Conservation (phyloP, 768 basidiomycete species). For the Leccinum subgranulosum region DNA sequence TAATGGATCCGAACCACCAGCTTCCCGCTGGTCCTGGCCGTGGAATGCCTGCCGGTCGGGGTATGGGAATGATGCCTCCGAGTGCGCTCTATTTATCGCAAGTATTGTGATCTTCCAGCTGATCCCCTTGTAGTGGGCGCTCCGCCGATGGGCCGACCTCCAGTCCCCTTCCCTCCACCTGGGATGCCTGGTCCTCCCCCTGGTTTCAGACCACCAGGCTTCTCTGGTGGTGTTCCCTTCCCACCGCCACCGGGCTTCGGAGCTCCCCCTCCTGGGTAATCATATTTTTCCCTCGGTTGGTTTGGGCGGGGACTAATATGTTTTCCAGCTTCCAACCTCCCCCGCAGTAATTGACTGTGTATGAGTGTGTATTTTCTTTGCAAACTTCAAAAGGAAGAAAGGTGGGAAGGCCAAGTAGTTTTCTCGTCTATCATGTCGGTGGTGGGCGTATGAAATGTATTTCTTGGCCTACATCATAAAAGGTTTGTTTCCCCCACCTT, state of each 20-base stretch:
- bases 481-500: conserved; percentile 27
- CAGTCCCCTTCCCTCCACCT: conserved; percentile 59
- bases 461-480: conserved; percentile 15
- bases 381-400: conserved; percentile 16
- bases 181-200: conserved; percentile 87
- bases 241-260: conserved; percentile 78
- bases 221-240: conserved; percentile 79
- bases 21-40: conserved; percentile 87
- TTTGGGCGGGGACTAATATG: conserved; percentile 4
- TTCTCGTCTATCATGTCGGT: conserved; percentile 18
- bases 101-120: conserved; percentile 14
- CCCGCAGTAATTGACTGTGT: conserved; percentile 34
- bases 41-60: conserved; percentile 94
- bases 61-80: conserved; percentile 93
- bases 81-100: conserved; percentile 44
- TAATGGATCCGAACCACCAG: conserved; percentile 39
- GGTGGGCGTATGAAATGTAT: conserved; percentile 26
- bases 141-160: conserved; percentile 62
- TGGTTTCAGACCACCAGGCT: conserved; percentile 80
- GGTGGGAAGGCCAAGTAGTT: conserved; percentile 27
- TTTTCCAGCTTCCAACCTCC: conserved; percentile 45
- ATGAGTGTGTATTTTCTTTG: conserved; percentile 7
- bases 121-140: conserved; percentile 46
- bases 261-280: conserved; percentile 83
- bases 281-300: conserved; percentile 3